Evolutionary conservation across 2,329 filamentous ascomycete genomes (phyloP).

Genomic region (Diaporthe caulivora): DNA sequence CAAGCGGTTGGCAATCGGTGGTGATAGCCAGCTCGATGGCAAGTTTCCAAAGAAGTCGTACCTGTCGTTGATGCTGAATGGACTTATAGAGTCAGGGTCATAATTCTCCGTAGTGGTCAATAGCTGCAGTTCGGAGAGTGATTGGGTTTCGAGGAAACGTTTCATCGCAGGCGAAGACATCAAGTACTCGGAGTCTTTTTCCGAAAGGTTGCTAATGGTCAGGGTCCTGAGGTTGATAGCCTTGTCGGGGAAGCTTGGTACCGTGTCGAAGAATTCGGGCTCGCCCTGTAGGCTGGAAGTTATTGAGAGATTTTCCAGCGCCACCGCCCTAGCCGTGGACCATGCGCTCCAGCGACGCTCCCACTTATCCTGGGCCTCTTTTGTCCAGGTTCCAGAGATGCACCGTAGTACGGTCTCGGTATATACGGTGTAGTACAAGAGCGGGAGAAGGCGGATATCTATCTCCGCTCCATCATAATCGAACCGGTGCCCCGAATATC

Average conservation of each 20-base stretch:
- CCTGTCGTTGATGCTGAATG: slow-evolving; percentile 22
- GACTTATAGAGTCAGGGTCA: not conserved
- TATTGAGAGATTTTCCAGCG: not conserved
- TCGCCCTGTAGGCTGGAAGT: not conserved
- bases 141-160: not conserved
- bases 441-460: too few species aligned
- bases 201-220: slow-evolving; percentile 32
- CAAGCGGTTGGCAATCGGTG: slow-evolving; percentile 42
- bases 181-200: not conserved
- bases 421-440: not conserved
- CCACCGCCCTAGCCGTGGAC: not conserved
- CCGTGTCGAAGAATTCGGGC: not conserved
- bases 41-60: slow-evolving; percentile 43
- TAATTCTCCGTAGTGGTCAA: not conserved
- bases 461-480: not conserved
- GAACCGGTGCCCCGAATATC: too few species aligned
- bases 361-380: not conserved
- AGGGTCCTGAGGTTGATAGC: slow-evolving; percentile 4
- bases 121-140: slow-evolving; percentile 10
- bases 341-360: not conserved
- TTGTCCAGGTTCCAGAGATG: slow-evolving; percentile 10
- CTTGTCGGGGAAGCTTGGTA: not conserved
- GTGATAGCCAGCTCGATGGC: slow-evolving; percentile 42
- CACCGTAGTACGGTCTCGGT: not conserved
- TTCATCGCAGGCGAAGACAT: not conserved